Conservation (phyloP, 805 yeast species). For the Groenewaldozyma tartarivorans region DNA sequence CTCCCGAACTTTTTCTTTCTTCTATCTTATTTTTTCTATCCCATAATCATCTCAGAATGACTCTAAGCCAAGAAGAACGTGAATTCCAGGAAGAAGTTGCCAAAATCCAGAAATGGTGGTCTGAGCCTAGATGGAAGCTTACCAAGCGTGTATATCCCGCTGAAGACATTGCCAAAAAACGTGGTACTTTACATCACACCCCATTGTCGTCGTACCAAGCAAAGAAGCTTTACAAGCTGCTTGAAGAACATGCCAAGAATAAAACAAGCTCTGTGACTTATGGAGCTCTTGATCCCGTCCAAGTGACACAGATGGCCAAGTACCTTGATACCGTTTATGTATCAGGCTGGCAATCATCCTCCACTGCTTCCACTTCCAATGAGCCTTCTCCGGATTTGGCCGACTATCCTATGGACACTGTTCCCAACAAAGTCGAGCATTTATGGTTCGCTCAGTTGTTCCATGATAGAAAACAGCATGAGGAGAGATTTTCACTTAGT, state of each 20-base stretch:
- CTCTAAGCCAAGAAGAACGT: too few species aligned
- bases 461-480: constrained; percentile 95
- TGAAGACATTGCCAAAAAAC: constrained; percentile 80
- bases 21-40: too few species aligned
- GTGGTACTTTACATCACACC: constrained; percentile 65
- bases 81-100: constrained; percentile 59
- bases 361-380: constrained; percentile 94
- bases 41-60: too few species aligned
- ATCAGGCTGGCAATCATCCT: constrained; percentile 98
- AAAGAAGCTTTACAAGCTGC: constrained; percentile 63
- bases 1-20: too few species aligned
- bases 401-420: constrained; percentile 97
- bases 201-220: constrained; percentile 77
- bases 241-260: constrained; percentile 60
- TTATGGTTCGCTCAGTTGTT: constrained; percentile 92
- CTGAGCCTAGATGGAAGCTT: constrained; percentile 80
- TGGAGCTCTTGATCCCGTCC: constrained; percentile 95
- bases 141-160: constrained; percentile 84
- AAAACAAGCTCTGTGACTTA: constrained; percentile 79
- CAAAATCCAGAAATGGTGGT: constrained; percentile 84
- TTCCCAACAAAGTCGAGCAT: constrained; percentile 96
- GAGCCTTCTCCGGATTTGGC: constrained; percentile 99
- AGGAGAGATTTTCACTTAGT: constrained; percentile 56
- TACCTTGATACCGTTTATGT: constrained; percentile 88
- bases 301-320: constrained; percentile 93